Percentiles rank a stretch among this genome's conserved stretches.
phyloP scores from a whole-genome alignment of 345 rosid species.

The Populus davidiana region DNA sequence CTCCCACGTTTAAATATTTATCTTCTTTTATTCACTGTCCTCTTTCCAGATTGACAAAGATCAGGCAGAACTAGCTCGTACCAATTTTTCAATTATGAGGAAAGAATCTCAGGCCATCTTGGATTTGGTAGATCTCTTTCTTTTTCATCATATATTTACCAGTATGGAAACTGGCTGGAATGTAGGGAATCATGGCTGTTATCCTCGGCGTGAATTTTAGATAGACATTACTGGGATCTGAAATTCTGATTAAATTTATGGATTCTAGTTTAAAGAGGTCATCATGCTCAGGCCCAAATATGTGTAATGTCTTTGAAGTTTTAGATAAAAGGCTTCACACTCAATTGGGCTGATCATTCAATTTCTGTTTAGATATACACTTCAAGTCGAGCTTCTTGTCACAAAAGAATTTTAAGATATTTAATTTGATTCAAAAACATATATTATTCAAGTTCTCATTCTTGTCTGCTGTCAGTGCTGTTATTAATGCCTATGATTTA shows the following conservation, averaged over 20 bases:
- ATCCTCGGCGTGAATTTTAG: background rate
- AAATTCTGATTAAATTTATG: background rate
- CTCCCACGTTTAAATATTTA: background rate
- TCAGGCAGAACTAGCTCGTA: slow-evolving; percentile 78
- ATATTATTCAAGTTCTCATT: background rate
- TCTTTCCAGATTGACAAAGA: slow-evolving; percentile 72
- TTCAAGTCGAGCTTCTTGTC: background rate
- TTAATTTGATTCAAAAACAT: background rate
- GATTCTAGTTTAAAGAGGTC: background rate
- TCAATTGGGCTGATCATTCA: background rate
- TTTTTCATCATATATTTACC: background rate
- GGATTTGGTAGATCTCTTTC: slow-evolving; percentile 58
- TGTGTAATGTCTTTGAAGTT: background rate
- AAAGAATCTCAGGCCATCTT: slow-evolving; percentile 86
- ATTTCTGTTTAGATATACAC: background rate
- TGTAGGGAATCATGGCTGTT: background rate
- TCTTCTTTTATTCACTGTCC: slow-evolving; percentile 8
- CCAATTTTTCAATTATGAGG: slow-evolving; percentile 71
- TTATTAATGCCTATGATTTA: background rate
- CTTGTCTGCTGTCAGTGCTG: background rate
- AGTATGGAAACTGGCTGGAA: slow-evolving; percentile 5
- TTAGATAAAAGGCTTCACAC: background rate
- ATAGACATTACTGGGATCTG: background rate
- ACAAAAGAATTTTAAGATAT: background rate
- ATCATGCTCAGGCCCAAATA: background rate